Conservation (phyloP, 208 protist species). For the Crithidia acanthocephali region DNA sequence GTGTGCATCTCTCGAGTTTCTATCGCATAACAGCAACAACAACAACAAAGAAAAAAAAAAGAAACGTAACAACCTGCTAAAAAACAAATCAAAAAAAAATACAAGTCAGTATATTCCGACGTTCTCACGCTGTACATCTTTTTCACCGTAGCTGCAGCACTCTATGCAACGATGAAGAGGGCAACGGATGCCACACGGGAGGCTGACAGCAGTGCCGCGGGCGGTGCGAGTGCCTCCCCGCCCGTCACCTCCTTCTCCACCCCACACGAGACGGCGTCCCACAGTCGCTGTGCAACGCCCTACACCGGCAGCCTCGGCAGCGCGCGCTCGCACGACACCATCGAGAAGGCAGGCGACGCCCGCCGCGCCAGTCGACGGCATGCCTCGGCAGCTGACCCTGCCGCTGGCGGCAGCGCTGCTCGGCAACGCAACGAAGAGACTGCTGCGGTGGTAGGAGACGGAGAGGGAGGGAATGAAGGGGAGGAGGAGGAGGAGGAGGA, state of each 20-base stretch:
- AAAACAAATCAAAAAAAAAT: too few relatives aligned
- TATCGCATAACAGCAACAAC: too few relatives aligned
- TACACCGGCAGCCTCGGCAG: neutral
- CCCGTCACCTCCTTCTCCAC: neutral
- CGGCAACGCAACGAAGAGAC: too few relatives aligned
- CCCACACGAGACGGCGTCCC: neutral
- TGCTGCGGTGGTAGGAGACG: too few relatives aligned
- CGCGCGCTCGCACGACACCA: constrained; percentile 15
- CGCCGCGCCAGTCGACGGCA: neutral
- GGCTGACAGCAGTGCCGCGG: neutral
- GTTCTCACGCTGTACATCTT: neutral
- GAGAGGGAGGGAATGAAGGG: too few relatives aligned
- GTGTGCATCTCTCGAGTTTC: too few relatives aligned
- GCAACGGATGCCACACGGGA: neutral
- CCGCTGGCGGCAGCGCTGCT: too few relatives aligned
- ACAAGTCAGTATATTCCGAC: neutral
- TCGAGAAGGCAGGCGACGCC: constrained; percentile 22
- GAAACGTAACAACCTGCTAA: neutral
- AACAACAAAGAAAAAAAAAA: neutral
- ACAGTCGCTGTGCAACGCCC: neutral
- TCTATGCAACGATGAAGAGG: neutral
- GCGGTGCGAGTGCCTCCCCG: constrained; percentile 1
- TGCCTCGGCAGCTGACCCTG: neutral
- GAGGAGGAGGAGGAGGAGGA: constrained; percentile 3
- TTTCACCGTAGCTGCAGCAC: too few relatives aligned